Evolutionary conservation across 345 rosid genomes (phyloP), one percentile per base, ranked within the genome.

Genomic region (Aquilaria sinensis): DNA sequence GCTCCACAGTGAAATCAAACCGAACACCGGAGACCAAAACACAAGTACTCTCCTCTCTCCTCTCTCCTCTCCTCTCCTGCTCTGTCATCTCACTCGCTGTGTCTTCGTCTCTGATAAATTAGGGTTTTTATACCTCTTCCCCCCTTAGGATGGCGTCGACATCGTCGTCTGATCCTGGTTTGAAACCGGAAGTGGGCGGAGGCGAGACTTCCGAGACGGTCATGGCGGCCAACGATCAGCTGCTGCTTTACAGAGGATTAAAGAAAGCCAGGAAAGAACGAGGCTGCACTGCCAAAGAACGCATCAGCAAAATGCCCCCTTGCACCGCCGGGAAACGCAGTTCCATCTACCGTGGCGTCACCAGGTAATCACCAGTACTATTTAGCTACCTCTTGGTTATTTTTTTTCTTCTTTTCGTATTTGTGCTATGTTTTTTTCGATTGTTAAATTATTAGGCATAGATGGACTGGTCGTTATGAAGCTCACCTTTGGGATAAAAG

Each of bases 401-500:
- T 37, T 37, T 37, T 37, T 37, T 37, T 37, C 7, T 37, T 37
- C 7, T 37, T 37, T 37, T 37, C 7, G 4, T 3, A 3, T 37
- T 37, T 37, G 4, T 37, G 4, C 43, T 7, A 37, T 37, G 4
- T 37, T 37, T 37, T 9, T 37, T 37, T 37, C 8, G 43, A 37
- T 37, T 9, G 8, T 48, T 51, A 30, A 54, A 73, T 51, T 37
- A 37, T 47, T 47, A 94, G 99, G 81, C 99, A 94, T 85, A 75
- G 99, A 76, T 94, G 99, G 99, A 94, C 99, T 50, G 99, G 97
- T 72, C 90, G 98, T 23, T 93, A 90, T 69, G 98, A 93, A 84
- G 99, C 99, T 82, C 99, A 94, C 57, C 97, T 94, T 65, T 94
- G 99, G 99, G 99, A 94, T 79, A 94, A 94, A 75, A 94, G 81